These are phyloP conservation scores for Eucalyptus guilfoylei DNA, from an alignment of 345 rosid genomes.

Conservation along the genomic window DNA sequence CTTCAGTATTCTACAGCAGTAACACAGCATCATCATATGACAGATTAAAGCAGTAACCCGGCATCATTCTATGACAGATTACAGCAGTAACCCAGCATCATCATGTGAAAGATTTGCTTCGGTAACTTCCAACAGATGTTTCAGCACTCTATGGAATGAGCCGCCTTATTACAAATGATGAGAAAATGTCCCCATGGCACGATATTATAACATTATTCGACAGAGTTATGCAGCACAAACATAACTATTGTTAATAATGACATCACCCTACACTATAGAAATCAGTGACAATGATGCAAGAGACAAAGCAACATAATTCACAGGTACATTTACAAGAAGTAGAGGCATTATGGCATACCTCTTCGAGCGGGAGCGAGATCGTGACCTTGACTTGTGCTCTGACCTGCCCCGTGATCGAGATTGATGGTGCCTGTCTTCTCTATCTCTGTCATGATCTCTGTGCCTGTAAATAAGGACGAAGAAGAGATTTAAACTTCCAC, in stretches of 20 bases:
- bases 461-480: conserved; percentile 13
- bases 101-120: not conserved
- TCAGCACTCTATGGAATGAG: not conserved
- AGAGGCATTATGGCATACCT: conserved; percentile 24
- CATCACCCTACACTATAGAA: not conserved
- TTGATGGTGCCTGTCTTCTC: conserved; percentile 51
- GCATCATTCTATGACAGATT: not conserved
- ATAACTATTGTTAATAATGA: not conserved
- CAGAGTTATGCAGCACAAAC: not conserved
- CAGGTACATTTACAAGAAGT: not conserved
- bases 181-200: not conserved
- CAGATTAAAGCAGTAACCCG: not conserved
- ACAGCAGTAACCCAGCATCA: not conserved
- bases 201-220: not conserved
- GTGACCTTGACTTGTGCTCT: conserved; percentile 70
- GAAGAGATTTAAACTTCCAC: not conserved
- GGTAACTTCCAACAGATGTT: not conserved
- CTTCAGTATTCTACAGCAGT: not conserved
- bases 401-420: conserved; percentile 64
- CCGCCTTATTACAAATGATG: not conserved
- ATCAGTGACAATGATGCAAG: not conserved
- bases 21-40: not conserved
- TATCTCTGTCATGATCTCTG: conserved; percentile 61
- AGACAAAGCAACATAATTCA: not conserved
- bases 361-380: conserved; percentile 80